phyloP scores from a whole-genome alignment of 371 early-diverging fungal species.

The Actinomortierella wolfii region DNA sequence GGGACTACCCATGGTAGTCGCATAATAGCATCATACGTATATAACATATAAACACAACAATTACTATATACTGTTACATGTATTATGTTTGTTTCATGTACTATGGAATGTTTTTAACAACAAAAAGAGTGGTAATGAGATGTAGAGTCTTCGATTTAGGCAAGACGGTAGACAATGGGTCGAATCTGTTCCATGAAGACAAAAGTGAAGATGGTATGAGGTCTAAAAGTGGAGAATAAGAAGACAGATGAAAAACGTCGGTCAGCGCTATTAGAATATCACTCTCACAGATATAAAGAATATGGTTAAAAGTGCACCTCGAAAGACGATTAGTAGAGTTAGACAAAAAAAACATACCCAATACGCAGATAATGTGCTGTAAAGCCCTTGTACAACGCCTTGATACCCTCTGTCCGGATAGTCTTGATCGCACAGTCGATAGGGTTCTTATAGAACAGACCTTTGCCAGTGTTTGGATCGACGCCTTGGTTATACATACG shows the following conservation, averaged over 20 bases:
- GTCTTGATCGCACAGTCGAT: conserved; percentile 88
- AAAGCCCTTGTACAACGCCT: conserved; percentile 92
- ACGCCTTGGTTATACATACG: conserved; percentile 93
- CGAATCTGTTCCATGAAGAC: conserved; percentile 86
- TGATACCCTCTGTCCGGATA: conserved; percentile 79
- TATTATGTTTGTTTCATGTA: too few relatives aligned
- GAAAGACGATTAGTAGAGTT: not conserved
- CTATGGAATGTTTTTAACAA: too few relatives aligned
- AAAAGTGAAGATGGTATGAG: conserved; percentile 94
- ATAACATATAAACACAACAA: too few relatives aligned
- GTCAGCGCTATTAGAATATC: not conserved
- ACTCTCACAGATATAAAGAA: not conserved
- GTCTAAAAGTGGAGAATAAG: conserved; percentile 54
- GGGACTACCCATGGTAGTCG: conserved; percentile 16
- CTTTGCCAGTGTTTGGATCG: conserved; percentile 64
- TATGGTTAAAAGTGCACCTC: not conserved
- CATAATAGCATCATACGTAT: too few relatives aligned
- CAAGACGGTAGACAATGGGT: not conserved
- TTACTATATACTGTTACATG: too few relatives aligned
- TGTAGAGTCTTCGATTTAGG: too few relatives aligned
- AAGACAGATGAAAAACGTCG: not conserved
- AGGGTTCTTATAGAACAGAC: conserved; percentile 77
- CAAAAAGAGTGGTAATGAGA: too few relatives aligned
- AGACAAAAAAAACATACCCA: conserved; percentile 63
- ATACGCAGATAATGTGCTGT: conserved; percentile 92